Evolutionary conservation across 192 early-diverging fungal species (phyloP).

Genomic region (Linderina pennispora): DNA sequence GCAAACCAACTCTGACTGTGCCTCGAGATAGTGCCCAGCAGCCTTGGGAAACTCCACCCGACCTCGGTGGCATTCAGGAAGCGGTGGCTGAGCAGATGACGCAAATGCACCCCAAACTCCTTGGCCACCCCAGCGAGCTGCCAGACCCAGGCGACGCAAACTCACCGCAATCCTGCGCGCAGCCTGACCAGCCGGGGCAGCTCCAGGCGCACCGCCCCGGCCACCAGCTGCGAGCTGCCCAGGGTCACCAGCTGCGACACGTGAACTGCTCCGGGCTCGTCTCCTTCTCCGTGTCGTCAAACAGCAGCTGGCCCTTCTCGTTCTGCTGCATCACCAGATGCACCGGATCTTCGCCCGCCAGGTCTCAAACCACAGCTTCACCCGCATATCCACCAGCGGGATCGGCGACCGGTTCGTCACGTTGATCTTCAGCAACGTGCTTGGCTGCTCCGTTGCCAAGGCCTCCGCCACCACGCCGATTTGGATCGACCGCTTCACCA

Average conservation of each 20-base stretch:
- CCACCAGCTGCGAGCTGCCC: slow-evolving; percentile 3
- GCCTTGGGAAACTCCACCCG: slow-evolving; percentile 23
- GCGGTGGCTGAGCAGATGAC: slow-evolving; percentile 16
- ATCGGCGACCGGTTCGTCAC: slow-evolving; percentile 28
- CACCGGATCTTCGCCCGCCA: too few species aligned
- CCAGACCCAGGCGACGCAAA: slow-evolving; percentile 38
- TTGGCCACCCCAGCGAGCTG: slow-evolving; percentile 13
- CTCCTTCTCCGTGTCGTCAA: too few species aligned
- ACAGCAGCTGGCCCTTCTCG: too few species aligned
- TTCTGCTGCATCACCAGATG: too few species aligned
- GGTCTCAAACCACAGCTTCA: slow-evolving; percentile 14
- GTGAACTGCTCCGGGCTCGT: not conserved
- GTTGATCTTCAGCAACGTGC: not conserved
- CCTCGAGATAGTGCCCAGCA: too few species aligned
- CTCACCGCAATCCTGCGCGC: slow-evolving; percentile 11
- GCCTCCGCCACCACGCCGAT: slow-evolving; percentile 18
- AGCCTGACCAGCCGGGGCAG: slow-evolving; percentile 7
- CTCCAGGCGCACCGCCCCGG: not conserved
- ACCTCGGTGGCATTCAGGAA: not conserved
- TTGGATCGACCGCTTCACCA: slow-evolving; percentile 30
- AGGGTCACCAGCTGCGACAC: not conserved
- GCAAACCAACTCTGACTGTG: too few species aligned
- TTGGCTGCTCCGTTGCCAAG: not conserved
- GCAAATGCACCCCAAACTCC: slow-evolving; percentile 24
- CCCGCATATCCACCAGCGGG: slow-evolving; percentile 10